Percentiles rank a stretch among this genome's conserved stretches.
These are phyloP conservation scores for Leccinum uliginosum DNA, from an alignment of 768 basidiomycete genomes.

Conservation along the genomic window DNA sequence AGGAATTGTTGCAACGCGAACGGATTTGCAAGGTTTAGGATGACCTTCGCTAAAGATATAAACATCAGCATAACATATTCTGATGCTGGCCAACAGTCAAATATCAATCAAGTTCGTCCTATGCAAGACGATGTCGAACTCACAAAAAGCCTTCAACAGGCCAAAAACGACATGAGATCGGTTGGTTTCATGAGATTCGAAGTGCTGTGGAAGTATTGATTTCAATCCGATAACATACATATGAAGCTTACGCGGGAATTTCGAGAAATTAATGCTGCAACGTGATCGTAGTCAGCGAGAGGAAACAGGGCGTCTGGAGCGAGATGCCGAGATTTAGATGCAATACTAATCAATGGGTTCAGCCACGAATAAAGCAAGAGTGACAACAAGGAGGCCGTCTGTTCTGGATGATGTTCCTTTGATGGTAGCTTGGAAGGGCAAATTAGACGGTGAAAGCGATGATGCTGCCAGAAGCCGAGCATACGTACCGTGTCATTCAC, in stretches of 20 bases:
- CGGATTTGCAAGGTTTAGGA: not conserved
- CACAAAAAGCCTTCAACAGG: constrained; percentile 4
- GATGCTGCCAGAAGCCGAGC: not conserved
- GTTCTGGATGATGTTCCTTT: constrained; percentile 32
- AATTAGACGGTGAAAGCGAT: constrained; percentile 4
- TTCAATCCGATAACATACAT: not conserved
- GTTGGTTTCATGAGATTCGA: not conserved
- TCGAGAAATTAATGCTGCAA: constrained; percentile 28
- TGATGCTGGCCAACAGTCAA: not conserved
- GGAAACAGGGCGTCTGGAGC: constrained; percentile 40
- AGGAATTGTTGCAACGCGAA: constrained; percentile 9
- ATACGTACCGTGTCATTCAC: constrained; percentile 1
- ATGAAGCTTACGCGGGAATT: constrained; percentile 27
- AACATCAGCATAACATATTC: constrained; percentile 1
- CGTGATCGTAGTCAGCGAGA: constrained; percentile 44
- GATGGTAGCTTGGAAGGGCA: not conserved
- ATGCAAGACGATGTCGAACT: not conserved
- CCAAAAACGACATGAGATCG: constrained; percentile 1
- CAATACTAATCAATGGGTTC: constrained; percentile 43
- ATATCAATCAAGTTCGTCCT: not conserved
- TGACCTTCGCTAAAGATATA: not conserved
- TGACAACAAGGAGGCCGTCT: constrained; percentile 35
- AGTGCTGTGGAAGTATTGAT: not conserved
- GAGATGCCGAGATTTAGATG: constrained; percentile 39
- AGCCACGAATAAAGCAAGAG: constrained; percentile 46